A percentile compares a stretch with the other conserved stretches of the same genome.
phyloP scores from a whole-genome alignment of 345 rosid species.

The Eucalyptus sideroxylon region DNA sequence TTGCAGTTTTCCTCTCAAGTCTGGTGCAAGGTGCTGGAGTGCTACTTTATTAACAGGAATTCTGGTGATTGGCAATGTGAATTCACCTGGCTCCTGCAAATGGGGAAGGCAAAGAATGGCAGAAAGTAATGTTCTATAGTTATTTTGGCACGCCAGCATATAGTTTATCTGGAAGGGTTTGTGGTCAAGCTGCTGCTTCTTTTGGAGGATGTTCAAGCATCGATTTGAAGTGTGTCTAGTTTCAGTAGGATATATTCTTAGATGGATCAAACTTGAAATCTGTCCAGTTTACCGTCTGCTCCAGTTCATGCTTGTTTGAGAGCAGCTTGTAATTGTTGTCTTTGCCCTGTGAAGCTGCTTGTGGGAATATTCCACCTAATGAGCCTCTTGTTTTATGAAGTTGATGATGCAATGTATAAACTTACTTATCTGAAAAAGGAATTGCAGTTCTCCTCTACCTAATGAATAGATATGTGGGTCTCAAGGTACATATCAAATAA shows the following conservation, averaged over 20 bases:
- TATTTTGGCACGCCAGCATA: accelerated
- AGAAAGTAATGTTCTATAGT: neutral
- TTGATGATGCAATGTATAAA: neutral
- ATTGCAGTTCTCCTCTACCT: neutral
- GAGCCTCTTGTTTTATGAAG: neutral
- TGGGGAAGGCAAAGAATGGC: neutral
- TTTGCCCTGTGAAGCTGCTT: neutral
- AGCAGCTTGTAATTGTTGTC: neutral
- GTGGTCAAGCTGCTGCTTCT: neutral
- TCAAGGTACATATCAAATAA: no score
- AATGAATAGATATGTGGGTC: neutral
- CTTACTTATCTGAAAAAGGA: neutral
- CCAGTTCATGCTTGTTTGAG: neutral
- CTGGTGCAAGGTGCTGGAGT: neutral
- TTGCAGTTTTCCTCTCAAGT: neutral
- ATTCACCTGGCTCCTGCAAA: neutral
- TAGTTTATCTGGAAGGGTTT: neutral
- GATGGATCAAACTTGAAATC: no score
- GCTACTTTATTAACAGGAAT: neutral
- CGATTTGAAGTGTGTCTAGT: neutral
- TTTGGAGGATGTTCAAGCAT: neutral
- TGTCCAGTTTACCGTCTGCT: accelerated
- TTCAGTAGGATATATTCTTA: neutral
- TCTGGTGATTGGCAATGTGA: neutral
- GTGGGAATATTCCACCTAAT: neutral